A percentile compares a stretch with the other conserved stretches of the same genome.
phyloP scores from a whole-genome alignment of 2,329 filamentous ascomycete species.

The Ascochyta pisi region DNA sequence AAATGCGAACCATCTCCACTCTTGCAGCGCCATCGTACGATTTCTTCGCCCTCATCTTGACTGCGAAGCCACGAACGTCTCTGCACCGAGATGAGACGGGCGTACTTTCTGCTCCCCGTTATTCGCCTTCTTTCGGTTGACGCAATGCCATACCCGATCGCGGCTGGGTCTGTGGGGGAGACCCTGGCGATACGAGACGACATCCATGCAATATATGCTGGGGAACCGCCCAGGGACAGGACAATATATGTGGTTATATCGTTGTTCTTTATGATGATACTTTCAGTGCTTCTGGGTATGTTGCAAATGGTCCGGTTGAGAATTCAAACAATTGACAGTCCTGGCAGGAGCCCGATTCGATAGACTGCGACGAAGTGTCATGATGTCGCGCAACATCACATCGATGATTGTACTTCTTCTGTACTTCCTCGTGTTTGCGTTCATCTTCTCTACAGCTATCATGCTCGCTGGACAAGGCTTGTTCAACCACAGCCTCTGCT shows the following conservation, averaged over 20 bases:
- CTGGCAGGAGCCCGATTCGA: constrained; percentile 9
- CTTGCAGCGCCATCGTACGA: neutral
- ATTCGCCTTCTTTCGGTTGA: neutral
- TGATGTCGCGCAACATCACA: constrained; percentile 17
- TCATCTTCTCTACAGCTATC: constrained; percentile 22
- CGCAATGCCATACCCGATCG: constrained; percentile 2
- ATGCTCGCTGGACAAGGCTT: constrained; percentile 34
- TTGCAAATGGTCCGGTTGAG: neutral
- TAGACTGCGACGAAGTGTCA: constrained; percentile 8
- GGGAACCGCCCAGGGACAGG: constrained; percentile 16
- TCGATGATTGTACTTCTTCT: constrained; percentile 16
- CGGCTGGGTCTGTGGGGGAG: neutral
- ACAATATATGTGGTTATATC: constrained; percentile 16
- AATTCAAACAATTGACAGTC: neutral
- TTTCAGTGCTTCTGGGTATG: constrained; percentile 21
- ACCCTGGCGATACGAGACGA: constrained; percentile 2
- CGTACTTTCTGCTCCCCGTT: neutral
- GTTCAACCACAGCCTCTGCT: constrained; percentile 28
- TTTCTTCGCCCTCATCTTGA: neutral
- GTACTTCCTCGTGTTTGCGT: constrained; percentile 13
- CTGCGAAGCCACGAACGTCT: neutral
- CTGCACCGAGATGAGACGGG: neutral
- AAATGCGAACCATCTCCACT: neutral
- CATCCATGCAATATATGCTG: constrained; percentile 1
- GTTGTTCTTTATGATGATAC: constrained; percentile 19